phyloP scores from a whole-genome alignment of 1,284 basidiomycete species.

The Mycena citricolor region DNA sequence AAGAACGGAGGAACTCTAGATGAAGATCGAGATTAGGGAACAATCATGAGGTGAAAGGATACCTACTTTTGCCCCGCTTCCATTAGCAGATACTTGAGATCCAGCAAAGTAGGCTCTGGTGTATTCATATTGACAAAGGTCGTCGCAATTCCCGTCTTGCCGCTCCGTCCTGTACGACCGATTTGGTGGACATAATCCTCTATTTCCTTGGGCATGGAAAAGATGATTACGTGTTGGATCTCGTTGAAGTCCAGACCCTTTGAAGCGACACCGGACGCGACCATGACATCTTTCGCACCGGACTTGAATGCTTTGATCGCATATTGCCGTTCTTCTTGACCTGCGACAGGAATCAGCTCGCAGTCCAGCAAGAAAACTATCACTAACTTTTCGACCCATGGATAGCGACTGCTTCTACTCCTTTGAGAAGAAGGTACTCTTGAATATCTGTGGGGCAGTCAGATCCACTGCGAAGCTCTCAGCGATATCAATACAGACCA shows the following conservation, averaged over 20 bases:
- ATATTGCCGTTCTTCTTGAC: slow-evolving; percentile 98
- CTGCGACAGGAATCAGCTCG: slow-evolving; percentile 40
- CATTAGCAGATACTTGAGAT: slow-evolving; percentile 95
- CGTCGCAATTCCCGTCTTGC: slow-evolving; percentile 99
- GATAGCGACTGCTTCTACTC: slow-evolving; percentile 97
- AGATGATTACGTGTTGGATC: slow-evolving; percentile 97
- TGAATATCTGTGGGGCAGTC: slow-evolving; percentile 78
- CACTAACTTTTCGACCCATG: slow-evolving; percentile 92
- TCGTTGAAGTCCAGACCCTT: slow-evolving; percentile 99
- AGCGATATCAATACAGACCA: slow-evolving; percentile 48
- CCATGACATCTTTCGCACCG: slow-evolving; percentile 98
- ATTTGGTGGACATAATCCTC: slow-evolving; percentile 99
- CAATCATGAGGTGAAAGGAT: neutral
- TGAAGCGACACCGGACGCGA: slow-evolving; percentile 95
- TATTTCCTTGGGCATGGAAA: slow-evolving; percentile 99
- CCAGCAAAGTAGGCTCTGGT: slow-evolving; percentile 91
- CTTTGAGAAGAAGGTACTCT: slow-evolving; percentile 95
- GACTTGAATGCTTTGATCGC: slow-evolving; percentile 97
- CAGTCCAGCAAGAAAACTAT: neutral
- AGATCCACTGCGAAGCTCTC: neutral
- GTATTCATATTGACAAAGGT: slow-evolving; percentile 99
- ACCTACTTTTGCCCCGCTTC: slow-evolving; percentile 95
- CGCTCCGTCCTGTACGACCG: slow-evolving; percentile 94
- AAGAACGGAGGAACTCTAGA: slow-evolving; percentile 94
- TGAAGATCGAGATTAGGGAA: neutral